These are phyloP conservation scores for Hyphodiscus sp. DNA, from an alignment of 2,329 filamentous ascomycete species.

Conservation along the genomic window DNA sequence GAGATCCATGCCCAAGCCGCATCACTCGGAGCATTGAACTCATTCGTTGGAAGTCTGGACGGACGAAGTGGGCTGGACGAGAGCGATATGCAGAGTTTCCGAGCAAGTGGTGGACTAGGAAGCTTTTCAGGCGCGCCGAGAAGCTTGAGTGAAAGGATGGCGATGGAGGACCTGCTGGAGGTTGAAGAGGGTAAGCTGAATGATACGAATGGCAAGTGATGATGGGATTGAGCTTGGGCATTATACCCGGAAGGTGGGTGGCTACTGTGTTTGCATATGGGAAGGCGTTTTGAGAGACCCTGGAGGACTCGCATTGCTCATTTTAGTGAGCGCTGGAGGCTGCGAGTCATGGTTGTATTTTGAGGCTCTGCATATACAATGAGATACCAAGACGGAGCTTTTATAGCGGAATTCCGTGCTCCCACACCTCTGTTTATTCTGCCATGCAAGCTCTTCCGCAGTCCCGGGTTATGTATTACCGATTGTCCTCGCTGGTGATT, in stretches of 20 bases:
- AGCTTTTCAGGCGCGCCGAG: constrained; percentile 21
- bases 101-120: constrained; percentile 17
- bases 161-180: constrained; percentile 26
- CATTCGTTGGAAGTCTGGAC: constrained; percentile 45
- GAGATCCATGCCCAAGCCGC: constrained; percentile 43
- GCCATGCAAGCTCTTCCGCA: too few species aligned
- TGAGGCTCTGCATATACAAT: background rate
- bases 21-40: constrained; percentile 41
- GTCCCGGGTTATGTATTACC: too few species aligned
- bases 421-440: background rate
- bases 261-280: background rate
- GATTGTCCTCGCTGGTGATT: too few species aligned
- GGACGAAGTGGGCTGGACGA: constrained; percentile 26
- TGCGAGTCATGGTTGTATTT: background rate
- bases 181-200: constrained; percentile 5
- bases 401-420: background rate
- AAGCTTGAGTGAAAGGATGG: constrained; percentile 28
- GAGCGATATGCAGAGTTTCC: constrained; percentile 21
- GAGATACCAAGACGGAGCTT: background rate
- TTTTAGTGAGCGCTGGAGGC: background rate
- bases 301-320: background rate
- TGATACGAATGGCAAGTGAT: background rate
- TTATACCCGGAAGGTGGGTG: background rate
- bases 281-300: background rate
- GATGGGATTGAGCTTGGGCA: background rate